phyloP scores from a whole-genome alignment of 1,139 yeast species.

The Suhomyces atakaporum region DNA sequence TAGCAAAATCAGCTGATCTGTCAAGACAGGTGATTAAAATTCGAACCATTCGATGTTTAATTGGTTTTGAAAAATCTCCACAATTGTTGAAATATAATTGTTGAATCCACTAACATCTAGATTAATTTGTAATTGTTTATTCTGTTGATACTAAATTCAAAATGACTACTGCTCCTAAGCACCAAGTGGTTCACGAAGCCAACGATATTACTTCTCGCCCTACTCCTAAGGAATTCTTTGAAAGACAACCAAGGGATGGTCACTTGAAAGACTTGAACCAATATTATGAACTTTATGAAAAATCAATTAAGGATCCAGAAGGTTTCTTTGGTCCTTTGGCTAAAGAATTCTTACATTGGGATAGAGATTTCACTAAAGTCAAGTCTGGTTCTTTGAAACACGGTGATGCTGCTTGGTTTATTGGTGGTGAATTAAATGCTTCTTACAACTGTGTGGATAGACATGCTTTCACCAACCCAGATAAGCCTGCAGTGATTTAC shows the following conservation, averaged over 20 bases:
- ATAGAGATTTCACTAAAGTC: constrained; percentile 74
- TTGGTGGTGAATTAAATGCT: constrained; percentile 92
- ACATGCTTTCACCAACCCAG: constrained; percentile 85
- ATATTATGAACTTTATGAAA: constrained; percentile 69
- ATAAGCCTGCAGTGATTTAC: constrained; percentile 85
- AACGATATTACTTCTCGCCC: constrained; percentile 60
- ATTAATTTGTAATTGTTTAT: constrained; percentile 1
- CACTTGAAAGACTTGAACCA: constrained; percentile 58
- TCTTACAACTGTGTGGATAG: constrained; percentile 95
- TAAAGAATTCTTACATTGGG: constrained; percentile 79
- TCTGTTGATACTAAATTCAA: constrained; percentile 3
- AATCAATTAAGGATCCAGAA: constrained; percentile 82
- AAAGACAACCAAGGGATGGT: constrained; percentile 65
- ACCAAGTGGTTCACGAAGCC: constrained; percentile 78
- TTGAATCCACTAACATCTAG: constrained; percentile 5
- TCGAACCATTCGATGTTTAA: neutral
- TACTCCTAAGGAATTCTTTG: constrained; percentile 76
- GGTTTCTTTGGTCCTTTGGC: constrained; percentile 85
- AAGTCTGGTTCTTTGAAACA: constrained; percentile 68
- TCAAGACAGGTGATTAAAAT: neutral
- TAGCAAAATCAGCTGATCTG: constrained; percentile 1
- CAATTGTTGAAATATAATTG: neutral
- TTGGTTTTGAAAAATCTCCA: too few relatives aligned
- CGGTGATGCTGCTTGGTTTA: constrained; percentile 92
- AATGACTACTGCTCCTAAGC: constrained; percentile 20